Conservation (phyloP, 441 rosid species). For the Erysimum cheiri region DNA sequence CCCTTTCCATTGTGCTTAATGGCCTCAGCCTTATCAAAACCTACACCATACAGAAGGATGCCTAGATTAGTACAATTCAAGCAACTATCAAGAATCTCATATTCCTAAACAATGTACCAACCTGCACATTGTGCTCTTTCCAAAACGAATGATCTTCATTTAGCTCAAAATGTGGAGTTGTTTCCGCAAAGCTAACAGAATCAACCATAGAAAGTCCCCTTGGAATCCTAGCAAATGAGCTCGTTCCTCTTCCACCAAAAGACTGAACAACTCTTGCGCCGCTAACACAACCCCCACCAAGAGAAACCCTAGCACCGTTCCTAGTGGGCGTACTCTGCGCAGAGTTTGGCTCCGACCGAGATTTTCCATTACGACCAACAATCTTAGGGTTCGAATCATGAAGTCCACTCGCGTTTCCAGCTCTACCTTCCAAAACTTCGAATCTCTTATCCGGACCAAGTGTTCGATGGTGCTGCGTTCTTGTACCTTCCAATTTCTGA, state of each 20-base stretch:
- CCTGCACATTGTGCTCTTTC: conserved; percentile 94
- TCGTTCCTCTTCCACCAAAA: conserved; percentile 57
- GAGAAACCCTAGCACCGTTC: conserved; percentile 62
- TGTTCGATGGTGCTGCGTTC: conserved; percentile 39
- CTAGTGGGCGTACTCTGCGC: conserved; percentile 81
- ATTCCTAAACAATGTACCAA: conserved; percentile 34
- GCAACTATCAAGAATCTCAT: conserved; percentile 3
- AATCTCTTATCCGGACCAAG: conserved; percentile 47
- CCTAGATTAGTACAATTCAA: conserved; percentile 25
- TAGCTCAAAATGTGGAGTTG: conserved; percentile 71
- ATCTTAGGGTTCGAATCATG: conserved; percentile 55
- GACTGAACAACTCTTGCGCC: conserved; percentile 49
- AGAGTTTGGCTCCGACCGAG: conserved; percentile 71
- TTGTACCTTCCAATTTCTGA: conserved; percentile 48
- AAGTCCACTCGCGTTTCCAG: conserved; percentile 32
- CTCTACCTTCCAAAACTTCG: conserved; percentile 46
- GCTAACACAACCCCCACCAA: conserved; percentile 56
- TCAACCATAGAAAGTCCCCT: conserved; percentile 54
- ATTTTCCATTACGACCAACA: conserved; percentile 55
- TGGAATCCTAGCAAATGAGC: conserved; percentile 55
- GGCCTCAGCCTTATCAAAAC: conserved; percentile 91
- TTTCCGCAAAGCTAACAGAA: conserved; percentile 49
- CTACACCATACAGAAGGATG: conserved; percentile 44
- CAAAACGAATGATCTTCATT: conserved; percentile 75
- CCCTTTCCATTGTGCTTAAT: conserved; percentile 64